Evolutionary conservation across 2,329 filamentous ascomycete genomes (phyloP), one percentile per base, ranked within the genome.

Genomic region (Colletotrichum orchidophilum): DNA sequence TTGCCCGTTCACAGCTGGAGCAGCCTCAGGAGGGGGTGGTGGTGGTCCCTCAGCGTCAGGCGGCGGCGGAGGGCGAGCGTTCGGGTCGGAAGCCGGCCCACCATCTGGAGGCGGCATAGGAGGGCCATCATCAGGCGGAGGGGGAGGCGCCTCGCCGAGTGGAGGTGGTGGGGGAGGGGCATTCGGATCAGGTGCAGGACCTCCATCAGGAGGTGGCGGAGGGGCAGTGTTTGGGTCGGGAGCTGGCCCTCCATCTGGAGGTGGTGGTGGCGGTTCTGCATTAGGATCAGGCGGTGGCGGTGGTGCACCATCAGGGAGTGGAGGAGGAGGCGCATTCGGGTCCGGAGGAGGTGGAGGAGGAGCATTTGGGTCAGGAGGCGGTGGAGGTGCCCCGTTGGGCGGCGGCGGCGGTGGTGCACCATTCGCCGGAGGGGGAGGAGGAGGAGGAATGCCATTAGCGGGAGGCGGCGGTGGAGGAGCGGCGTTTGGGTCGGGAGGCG

Each of bases 401-500:
- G 39, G 18, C 9, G 39, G 18, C 18, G 39, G 39, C 39, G 39
- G 39, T 15, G 39, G 39, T n/a, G 39, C 39, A 46, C 29, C 63
- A 31, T 49, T 50, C 9, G 53, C 27, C 13, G 35, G 35, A 29
- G 42, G 63, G 21, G 42, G 63, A 1, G 63, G 63, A 29, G 62
- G 50, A 12, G 52, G 62, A 15, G 62, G 24, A 21, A 24, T 42
- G 7, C 46, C 55, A 15, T 46, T 62, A 0, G 49, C 31, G 2
- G 64, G 64, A 9, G 57, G 31, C 6, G 64, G 64, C 24, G 64
- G 27, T 8, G 64, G 46, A 5, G 57, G 13, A 42, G 52, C 58
- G 15, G 63, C 68, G 8, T 68, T 64, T 7, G 63, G 63, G 18
- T 64, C 68, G n/a, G 67, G 6, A 18, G 68, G 63, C 39, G 39